Evolutionary conservation across 441 rosid genomes (phyloP), one percentile per base, ranked within the genome.

Genomic region (Pelargonium cotyledonis): DNA sequence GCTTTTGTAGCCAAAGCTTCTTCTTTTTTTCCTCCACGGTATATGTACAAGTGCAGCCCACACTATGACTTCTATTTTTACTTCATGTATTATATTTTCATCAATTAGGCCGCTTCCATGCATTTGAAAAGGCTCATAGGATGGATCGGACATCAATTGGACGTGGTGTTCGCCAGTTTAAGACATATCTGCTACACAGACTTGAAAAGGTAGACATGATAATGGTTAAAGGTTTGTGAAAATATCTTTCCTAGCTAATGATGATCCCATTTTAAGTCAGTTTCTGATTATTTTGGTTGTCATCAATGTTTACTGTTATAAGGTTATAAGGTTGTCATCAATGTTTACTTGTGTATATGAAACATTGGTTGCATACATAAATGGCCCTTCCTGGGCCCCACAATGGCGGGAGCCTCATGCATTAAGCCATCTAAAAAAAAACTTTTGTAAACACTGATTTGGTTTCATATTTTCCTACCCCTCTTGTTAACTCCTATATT

Each of bases 121-220:
- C 96, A 14, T 88, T 89, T 46, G 98, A 95, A 85, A 89, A 70
- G 82, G 95, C 96, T 82, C 97, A 92, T 72, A 75, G 3, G 71
- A 80, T 80, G 89, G 98, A 92, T 73, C 91, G 88, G 51, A 62
- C 74, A 1, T 88, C 99, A 38, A 58, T 65, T 69, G 99, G 99
- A 73, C 87, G 94, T 16, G 98, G 99, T 53, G 96, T 92, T 35
- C 95, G 97, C 65, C 98, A 95, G 72, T 95, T 90, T 74, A 95
- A 92, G 91, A 92, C 97, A 63, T 89, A 88, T 78, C 76, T 95
- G 58, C 79, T 95, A 78, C 96, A 88, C 73, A 87, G 78, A 77
- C 86, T 92, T 67, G 96, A 95, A 82, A 81, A 49, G 96, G 99
- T 95, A 89, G 40, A 64, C 49, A 62, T 70, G 16, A 14, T 63